These are phyloP conservation scores for Ceratobasidium sp. DNA, from an alignment of 1,284 basidiomycete species.

Conservation along the genomic window DNA sequence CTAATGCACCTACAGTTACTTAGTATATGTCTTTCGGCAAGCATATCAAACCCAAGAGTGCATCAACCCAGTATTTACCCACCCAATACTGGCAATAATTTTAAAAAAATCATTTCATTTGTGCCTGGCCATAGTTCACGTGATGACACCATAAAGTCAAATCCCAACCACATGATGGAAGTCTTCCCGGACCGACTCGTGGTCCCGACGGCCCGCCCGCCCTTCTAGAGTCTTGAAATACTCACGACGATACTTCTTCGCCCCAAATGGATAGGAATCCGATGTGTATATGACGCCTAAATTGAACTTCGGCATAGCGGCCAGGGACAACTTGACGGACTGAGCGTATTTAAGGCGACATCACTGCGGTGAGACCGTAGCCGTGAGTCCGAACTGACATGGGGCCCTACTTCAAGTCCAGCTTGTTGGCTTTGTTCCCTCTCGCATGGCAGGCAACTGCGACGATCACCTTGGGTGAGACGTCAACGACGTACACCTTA, in stretches of 20 bases:
- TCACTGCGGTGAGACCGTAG: not conserved
- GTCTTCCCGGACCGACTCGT: constrained; percentile 13
- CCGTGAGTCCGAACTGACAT: not conserved
- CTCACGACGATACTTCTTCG: not conserved
- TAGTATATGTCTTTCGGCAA: too few relatives aligned
- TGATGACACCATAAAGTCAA: too few relatives aligned
- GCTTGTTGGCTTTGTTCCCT: constrained; percentile 12
- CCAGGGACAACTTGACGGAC: not conserved
- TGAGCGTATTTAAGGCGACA: constrained; percentile 11
- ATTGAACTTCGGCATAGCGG: not conserved
- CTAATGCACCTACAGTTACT: too few relatives aligned
- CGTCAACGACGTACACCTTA: constrained; percentile 20
- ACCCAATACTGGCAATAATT: too few relatives aligned
- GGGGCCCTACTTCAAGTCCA: constrained; percentile 22
- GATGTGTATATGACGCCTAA: not conserved
- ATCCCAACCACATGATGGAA: not conserved
- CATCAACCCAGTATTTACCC: too few relatives aligned
- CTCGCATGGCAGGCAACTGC: constrained; percentile 26
- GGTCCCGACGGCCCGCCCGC: constrained; percentile 7
- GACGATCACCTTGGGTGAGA: constrained; percentile 24
- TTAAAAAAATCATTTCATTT: too few relatives aligned
- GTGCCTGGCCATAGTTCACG: too few relatives aligned
- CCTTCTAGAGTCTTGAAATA: not conserved
- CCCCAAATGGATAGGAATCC: constrained; percentile 24
- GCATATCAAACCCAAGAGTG: too few relatives aligned